Evolutionary conservation across 768 basidiomycete genomes (phyloP).

Genomic region (Naganishia friedmannii): DNA sequence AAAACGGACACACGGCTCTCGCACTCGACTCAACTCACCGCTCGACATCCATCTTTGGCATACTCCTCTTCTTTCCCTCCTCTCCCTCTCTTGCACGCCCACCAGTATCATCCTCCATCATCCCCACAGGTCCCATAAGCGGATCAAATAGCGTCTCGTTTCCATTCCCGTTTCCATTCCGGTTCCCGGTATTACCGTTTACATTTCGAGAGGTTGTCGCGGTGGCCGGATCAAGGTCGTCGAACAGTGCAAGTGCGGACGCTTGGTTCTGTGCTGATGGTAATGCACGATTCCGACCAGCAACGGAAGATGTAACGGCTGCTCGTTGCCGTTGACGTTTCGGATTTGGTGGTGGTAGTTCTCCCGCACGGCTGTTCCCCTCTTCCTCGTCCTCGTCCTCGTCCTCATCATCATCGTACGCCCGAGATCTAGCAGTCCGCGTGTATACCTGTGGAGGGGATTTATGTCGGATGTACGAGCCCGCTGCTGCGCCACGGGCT

Average conservation of each 20-base stretch:
- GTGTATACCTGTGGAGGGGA: constrained; percentile 7
- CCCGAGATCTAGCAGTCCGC: background rate
- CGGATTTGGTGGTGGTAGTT: background rate
- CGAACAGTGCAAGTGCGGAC: constrained; percentile 4
- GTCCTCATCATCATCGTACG: background rate
- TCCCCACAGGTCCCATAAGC: constrained; percentile 4
- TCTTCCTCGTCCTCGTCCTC: background rate
- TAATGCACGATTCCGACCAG: background rate
- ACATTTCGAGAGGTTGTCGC: no score
- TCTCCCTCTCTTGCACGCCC: constrained; percentile 1
- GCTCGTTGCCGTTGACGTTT: constrained; percentile 7
- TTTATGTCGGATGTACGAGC: background rate
- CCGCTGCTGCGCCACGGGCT: background rate
- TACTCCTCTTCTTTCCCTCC: background rate
- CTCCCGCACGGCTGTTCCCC: background rate
- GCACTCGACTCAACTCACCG: constrained; percentile 8
- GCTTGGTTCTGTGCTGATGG: background rate
- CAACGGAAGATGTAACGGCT: background rate
- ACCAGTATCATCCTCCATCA: constrained; percentile 9
- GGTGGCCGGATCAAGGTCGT: background rate
- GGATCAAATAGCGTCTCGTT: constrained; percentile 9
- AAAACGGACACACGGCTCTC: no score
- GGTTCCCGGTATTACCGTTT: background rate
- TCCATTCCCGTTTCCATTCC: no score
- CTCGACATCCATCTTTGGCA: constrained; percentile 26